Evolutionary conservation across 257 asterid species (phyloP).

Genomic region (Phtheirospermum japonicum): DNA sequence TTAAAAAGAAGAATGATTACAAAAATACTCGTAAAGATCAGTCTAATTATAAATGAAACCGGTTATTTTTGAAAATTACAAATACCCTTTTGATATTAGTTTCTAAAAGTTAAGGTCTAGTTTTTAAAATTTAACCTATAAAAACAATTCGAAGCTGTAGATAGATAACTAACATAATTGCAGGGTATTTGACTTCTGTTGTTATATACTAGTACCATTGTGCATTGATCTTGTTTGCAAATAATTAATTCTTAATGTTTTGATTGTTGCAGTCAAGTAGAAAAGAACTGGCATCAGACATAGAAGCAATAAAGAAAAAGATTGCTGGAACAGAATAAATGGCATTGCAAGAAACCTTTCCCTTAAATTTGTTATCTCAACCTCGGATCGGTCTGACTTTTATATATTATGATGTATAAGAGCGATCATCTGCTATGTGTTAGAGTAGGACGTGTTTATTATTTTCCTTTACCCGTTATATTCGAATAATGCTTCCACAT

Average conservation of each 20-base stretch:
- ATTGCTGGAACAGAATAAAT: slow-evolving; percentile 72
- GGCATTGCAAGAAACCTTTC: neutral
- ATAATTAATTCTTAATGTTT: neutral
- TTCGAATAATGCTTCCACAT: slow-evolving; percentile 30
- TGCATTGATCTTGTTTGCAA: neutral
- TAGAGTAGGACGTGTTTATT: slow-evolving; percentile 41
- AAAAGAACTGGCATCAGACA: slow-evolving; percentile 77
- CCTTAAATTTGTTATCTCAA: slow-evolving; percentile 19
- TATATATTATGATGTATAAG: slow-evolving; percentile 29
- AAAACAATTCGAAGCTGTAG: too few species aligned
- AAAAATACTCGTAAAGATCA: too few species aligned
- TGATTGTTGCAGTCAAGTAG: slow-evolving; percentile 68
- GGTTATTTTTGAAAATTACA: too few species aligned
- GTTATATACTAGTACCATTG: too few species aligned
- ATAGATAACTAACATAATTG: too few species aligned
- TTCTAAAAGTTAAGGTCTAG: too few species aligned
- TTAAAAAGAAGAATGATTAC: too few species aligned
- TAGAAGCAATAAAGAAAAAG: slow-evolving; percentile 85
- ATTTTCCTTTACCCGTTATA: slow-evolving; percentile 24
- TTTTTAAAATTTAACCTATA: too few species aligned
- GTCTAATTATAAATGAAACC: too few species aligned
- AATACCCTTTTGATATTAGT: too few species aligned
- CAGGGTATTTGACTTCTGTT: too few species aligned
- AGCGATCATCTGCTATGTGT: slow-evolving; percentile 39
- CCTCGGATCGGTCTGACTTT: slow-evolving; percentile 29